Base-by-base conservation (phyloP, 2,329 filamentous ascomycete genomes). In the Ceratocystis cubensis region DNA sequence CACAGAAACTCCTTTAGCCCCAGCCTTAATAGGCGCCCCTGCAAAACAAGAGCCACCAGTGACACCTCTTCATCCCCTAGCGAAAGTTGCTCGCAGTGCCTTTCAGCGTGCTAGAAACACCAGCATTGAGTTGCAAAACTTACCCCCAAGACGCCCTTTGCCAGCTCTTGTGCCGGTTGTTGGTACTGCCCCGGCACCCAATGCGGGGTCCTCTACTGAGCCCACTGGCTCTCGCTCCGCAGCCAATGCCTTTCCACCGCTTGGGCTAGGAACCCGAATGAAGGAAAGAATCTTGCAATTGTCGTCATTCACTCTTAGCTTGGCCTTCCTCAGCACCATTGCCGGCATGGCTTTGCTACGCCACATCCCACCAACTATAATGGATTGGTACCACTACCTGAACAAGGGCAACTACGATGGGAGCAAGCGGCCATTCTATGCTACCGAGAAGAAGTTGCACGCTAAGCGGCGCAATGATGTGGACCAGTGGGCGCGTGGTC, bases 291-390 rank as follows among this genome's bases (percentile, higher is more conserved):
- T 81, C 17, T 88, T 94, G 68, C 82, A 86, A 8, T 70, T 82
- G 1, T 82, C 86, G 0, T 91, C 91, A 0, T 88, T 89, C 67
- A 81, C 91, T 46, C 78, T 96, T 0, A 95, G 91, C 48, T 78
- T 95, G 0, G 80, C 81, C 0, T 96, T 96, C 71, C 81, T 96
- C 0, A 78, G 82, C 0, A 81, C 88, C 17, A 88, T 96, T 69
- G 86, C 96, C 0, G 72, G 89, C 0, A 90, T 90, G 0, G 84
- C 91, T 0, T 75, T 89, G 1, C 83, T 90, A 67, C 88, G 87
- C 1, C 86, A 82, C 69, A 79, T 89, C 64, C 83, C 85, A 0
- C 72, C 75, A 0, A 74, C 82, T 22, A 74, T 80, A 6, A 76
- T 75, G 5, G 77, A 81, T 22, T 67, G 81, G 0, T 82, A 82